Evolutionary conservation across 305 asterid genomes (phyloP), one percentile per base, ranked within the genome.

Genomic region (Rubia peregrina): DNA sequence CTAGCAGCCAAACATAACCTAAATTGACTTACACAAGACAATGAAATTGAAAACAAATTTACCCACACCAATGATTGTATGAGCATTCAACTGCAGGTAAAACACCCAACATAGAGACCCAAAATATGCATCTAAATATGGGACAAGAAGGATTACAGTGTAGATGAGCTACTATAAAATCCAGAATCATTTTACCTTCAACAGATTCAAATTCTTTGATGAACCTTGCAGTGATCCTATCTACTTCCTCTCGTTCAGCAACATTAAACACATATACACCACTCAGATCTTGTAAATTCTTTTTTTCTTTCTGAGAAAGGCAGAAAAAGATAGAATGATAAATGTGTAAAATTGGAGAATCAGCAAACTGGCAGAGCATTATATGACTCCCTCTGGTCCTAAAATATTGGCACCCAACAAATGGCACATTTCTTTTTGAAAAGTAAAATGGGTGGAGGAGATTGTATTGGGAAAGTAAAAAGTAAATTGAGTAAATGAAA

Each of bases 241-340:
- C 97, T 70, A 92, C 77, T 75, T 89, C 96, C 80, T 92, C 96
- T 61, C 92, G 85, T 40, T 89, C 98, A 69, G 95, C 88, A 76
- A 90, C 98, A 81, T 86, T 89, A 80, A 83, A 87, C 76, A 90
- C 98, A 73, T 84, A 90, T 65, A 92, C 96, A 69, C 95, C 95
- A 82, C 75, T 85, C 65, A 86, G 61, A 75, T 90, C 96, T 83
- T 90, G 98, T 73, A 92, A 80, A 81, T 92, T 92, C 92, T 83
- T 92, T 85, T 89, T 92, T 79, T 89, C 97, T 87, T 88, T 85
- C 98, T 92, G 83, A 83, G 49, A 77, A 65, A 80, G 59, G 74
- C 71, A 42, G 65, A 38, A 69, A 78, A 66, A 68, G 67, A 69
- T 71, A 77, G 75, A 62, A 66, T 64, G 2, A 72, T 55, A 24